phyloP scores from a whole-genome alignment of 129 eudicot species.

The Gnaphalium uliginosum region DNA sequence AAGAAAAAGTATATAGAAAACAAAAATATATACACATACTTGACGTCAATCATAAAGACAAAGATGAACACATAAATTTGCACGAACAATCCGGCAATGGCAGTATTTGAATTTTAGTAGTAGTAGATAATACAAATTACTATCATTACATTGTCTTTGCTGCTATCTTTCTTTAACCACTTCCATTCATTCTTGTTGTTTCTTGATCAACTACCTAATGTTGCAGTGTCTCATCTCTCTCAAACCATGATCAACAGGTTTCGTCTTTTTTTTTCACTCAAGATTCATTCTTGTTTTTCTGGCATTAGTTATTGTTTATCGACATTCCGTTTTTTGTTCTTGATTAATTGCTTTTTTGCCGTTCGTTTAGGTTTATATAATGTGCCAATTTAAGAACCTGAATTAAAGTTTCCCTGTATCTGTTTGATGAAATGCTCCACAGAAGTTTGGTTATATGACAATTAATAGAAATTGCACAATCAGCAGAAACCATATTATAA shows the following conservation, averaged over 20 bases:
- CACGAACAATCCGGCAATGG: constrained; percentile 35
- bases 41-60: constrained; percentile 25
- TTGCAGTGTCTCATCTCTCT: neutral
- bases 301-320: neutral
- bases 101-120: constrained; percentile 2
- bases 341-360: neutral
- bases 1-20: neutral
- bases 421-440: constrained; percentile 25
- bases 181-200: constrained; percentile 7
- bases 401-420: neutral
- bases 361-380: neutral
- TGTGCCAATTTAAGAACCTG: neutral
- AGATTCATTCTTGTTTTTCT: neutral
- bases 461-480: neutral
- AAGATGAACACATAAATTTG: constrained; percentile 17
- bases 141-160: neutral
- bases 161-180: neutral
- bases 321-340: neutral
- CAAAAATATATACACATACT: constrained; percentile 8
- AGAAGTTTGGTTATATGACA: neutral
- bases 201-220: constrained; percentile 26
- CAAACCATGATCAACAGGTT: constrained; percentile 26
- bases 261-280: neutral
- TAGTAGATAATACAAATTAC: neutral
- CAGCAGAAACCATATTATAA: neutral